phyloP scores from a whole-genome alignment of 805 yeast species.

The Candida pseudoglaebosa region DNA sequence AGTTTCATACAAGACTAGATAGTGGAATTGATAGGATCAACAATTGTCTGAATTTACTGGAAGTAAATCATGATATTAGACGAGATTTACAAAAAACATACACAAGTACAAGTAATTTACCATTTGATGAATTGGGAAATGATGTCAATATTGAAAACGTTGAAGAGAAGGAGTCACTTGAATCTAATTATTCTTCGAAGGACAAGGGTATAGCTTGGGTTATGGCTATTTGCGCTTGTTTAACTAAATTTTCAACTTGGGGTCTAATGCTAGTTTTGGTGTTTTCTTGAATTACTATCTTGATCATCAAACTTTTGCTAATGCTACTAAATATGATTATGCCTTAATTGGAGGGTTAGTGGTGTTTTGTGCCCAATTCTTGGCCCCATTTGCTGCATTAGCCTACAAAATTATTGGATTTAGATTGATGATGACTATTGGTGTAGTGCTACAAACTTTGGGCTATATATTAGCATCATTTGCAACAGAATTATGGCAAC shows the following conservation, averaged over 20 bases:
- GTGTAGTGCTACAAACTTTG: constrained; percentile 37
- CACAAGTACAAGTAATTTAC: no score
- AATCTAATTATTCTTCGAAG: constrained; percentile 3
- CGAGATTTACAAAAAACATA: no score
- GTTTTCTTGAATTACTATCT: constrained; percentile 49
- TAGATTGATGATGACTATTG: constrained; percentile 41
- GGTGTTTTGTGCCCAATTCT: constrained; percentile 50
- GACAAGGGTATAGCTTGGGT: constrained; percentile 44
- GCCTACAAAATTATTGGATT: constrained; percentile 46
- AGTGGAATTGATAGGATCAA: no score
- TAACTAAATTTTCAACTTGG: constrained; percentile 46
- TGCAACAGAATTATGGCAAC: constrained; percentile 42
- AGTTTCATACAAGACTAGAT: no score
- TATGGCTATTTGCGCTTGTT: constrained; percentile 43
- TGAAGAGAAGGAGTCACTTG: no score
- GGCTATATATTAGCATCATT: constrained; percentile 46
- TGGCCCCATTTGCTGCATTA: constrained; percentile 47
- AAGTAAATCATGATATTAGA: no score
- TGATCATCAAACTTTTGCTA: constrained; percentile 25
- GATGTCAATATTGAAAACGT: no score
- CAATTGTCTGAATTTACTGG: no score
- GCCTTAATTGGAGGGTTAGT: constrained; percentile 46
- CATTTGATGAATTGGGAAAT: no score
- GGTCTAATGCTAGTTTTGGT: constrained; percentile 53
- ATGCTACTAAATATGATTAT: constrained; percentile 39